These are phyloP conservation scores for Daedaleopsis sinensis DNA, from an alignment of 768 basidiomycete genomes.

Conservation along the genomic window DNA sequence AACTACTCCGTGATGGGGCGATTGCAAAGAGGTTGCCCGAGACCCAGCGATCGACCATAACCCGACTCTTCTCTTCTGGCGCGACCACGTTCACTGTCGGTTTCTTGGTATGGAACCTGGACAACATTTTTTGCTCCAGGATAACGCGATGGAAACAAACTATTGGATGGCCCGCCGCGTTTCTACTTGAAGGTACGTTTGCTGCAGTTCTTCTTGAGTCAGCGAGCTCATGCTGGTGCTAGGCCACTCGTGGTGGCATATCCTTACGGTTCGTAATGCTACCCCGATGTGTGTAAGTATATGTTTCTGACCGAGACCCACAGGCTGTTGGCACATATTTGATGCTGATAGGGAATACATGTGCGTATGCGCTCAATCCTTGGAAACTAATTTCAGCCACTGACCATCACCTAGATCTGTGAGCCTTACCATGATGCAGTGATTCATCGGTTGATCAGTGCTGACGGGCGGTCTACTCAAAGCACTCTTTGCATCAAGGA, in stretches of 20 bases:
- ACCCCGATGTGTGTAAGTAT: not conserved
- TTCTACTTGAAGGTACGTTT: conserved; percentile 60
- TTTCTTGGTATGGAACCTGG: conserved; percentile 79
- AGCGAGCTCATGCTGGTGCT: conserved; percentile 3
- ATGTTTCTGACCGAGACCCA: conserved; percentile 5
- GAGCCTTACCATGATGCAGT: conserved; percentile 1
- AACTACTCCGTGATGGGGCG: conserved; percentile 53
- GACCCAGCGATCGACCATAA: conserved; percentile 44
- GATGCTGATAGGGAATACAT: conserved; percentile 36
- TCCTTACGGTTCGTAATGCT: conserved; percentile 53
- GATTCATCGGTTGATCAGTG: not conserved
- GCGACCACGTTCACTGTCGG: conserved; percentile 60
- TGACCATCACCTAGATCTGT: conserved; percentile 26
- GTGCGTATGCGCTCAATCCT: conserved; percentile 27
- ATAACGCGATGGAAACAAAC: conserved; percentile 57
- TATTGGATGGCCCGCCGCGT: conserved; percentile 67
- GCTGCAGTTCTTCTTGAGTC: not conserved
- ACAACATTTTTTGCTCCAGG: conserved; percentile 71
- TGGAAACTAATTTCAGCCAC: not conserved
- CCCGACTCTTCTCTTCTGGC: conserved; percentile 54
- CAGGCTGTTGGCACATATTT: conserved; percentile 35
- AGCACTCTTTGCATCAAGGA: conserved; percentile 68
- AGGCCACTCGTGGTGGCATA: conserved; percentile 81
- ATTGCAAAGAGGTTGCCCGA: conserved; percentile 43
- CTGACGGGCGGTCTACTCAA: not conserved